Evolutionary conservation across 495 filamentous ascomycete genomes (phyloP), one percentile per base, ranked within the genome.

Genomic region (Usnea hakonensis): DNA sequence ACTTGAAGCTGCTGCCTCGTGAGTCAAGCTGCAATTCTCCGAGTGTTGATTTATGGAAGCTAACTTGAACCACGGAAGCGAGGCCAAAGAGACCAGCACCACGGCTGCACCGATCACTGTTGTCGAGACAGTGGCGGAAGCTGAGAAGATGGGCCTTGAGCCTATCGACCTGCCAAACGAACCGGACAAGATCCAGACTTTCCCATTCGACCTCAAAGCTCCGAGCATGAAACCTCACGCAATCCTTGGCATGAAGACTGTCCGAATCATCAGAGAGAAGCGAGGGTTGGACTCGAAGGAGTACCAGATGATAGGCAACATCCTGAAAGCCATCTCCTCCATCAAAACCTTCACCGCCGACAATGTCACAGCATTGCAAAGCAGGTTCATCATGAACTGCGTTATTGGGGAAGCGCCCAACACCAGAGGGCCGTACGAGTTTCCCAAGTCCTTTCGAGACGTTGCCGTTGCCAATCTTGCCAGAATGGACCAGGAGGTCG

Each of bases 241-340:
- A 23, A 40, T 65, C 1, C 16, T 65, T 3, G 50, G 40, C 8
- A 2, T 19, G 26, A 41, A 33, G 10, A 65, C 50, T 2, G 50
- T 57, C 23, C 38, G 13, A 2, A 48, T 61, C 28, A 38, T 44
- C 19, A 54, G 53, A 38, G 32, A 32, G 2, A 11, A 26, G 10
- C 41, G 58, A 5, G 26, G 10, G 17, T 32, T 66, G 40, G 50
- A 8, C 19, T 28, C 26, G 23, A 40, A 59, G 2, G 60, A 66
- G 21, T 30, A 19, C 6, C 44, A 66, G 5, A 33, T 57, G 0
- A 28, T 66, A 0, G 33, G 36, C 3, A 30, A 56, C 48, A 66
- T 66, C 35, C 40, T 66, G 16, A 58, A 40, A 16, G 55, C 64
- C 7, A 14, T 66, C 2, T 56, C 35, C 5, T 10, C 17, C 21